phyloP scores from a whole-genome alignment of 2,329 filamentous ascomycete species.

The Talaromyces sp. region DNA sequence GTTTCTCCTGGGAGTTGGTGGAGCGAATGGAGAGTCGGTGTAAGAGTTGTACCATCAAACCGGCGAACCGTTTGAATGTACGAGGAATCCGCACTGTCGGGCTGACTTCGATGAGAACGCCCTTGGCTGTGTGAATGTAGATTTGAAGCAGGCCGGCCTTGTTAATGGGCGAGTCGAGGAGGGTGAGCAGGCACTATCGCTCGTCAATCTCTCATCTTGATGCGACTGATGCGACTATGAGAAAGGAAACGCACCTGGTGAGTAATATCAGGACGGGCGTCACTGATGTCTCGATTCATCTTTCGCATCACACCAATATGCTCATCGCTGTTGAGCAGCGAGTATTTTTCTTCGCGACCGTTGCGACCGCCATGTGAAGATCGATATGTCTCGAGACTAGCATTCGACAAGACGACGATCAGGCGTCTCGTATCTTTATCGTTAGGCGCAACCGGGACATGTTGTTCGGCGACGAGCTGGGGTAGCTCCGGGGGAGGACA shows the following conservation, averaged over 20 bases:
- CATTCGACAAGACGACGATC: constrained; percentile 95
- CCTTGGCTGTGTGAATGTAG: constrained; percentile 96
- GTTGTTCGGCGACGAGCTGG: constrained; percentile 88
- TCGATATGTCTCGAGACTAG: constrained; percentile 96
- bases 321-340: constrained; percentile 95
- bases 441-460: constrained; percentile 72
- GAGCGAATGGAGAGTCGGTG: constrained; percentile 94
- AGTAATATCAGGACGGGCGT: constrained; percentile 94
- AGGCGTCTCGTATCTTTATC: constrained; percentile 90
- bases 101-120: constrained; percentile 94
- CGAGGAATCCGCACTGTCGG: constrained; percentile 96
- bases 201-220: neutral
- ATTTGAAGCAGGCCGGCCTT: constrained; percentile 97
- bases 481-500: constrained; percentile 87
- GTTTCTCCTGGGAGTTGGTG: constrained; percentile 94
- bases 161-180: constrained; percentile 97
- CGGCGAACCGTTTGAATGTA: constrained; percentile 98
- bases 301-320: constrained; percentile 99
- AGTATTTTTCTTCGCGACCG: constrained; percentile 87
- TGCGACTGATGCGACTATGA: constrained; percentile 1
- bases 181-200: constrained; percentile 82
- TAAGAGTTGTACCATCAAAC: constrained; percentile 95
- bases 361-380: constrained; percentile 69
- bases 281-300: constrained; percentile 98
- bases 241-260: constrained; percentile 69